Evolutionary conservation across 768 basidiomycete genomes (phyloP).

Genomic region (Termitomyces sp.): DNA sequence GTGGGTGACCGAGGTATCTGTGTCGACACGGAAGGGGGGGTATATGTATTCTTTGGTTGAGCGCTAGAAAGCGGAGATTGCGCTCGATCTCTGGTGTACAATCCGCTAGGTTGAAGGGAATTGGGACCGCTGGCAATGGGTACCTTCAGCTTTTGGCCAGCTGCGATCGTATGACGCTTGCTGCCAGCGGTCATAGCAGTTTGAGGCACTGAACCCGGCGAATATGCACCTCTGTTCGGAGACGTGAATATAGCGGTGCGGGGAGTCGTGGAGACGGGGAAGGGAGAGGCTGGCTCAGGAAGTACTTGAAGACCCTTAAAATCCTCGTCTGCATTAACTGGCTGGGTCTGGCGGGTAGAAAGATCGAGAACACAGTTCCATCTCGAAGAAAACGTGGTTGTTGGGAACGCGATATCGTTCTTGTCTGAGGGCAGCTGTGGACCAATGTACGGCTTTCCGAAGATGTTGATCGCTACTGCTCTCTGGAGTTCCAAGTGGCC

Average conservation of each 20-base stretch:
- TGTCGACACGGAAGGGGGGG: slow-evolving; percentile 27
- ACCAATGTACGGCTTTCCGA: slow-evolving; percentile 62
- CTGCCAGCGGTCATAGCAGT: slow-evolving; percentile 48
- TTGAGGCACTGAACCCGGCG: slow-evolving; percentile 23
- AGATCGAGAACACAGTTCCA: slow-evolving; percentile 93
- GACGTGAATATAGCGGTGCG: slow-evolving; percentile 17
- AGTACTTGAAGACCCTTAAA: slow-evolving; percentile 40
- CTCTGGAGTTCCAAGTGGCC: slow-evolving; percentile 55
- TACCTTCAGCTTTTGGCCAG: slow-evolving; percentile 23
- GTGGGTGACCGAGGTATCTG: slow-evolving; percentile 48
- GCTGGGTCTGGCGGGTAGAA: slow-evolving; percentile 31
- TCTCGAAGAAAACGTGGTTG: slow-evolving; percentile 71
- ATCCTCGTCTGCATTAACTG: slow-evolving; percentile 30
- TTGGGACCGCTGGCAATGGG: slow-evolving; percentile 17
- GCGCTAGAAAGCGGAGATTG: slow-evolving; percentile 20
- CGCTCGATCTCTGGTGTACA: slow-evolving; percentile 18
- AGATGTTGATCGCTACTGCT: slow-evolving; percentile 76
- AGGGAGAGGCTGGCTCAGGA: slow-evolving; percentile 79
- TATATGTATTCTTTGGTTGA: slow-evolving; percentile 28
- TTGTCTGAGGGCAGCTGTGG: slow-evolving; percentile 19
- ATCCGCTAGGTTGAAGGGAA: slow-evolving; percentile 15
- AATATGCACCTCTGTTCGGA: slow-evolving; percentile 11
- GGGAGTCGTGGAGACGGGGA: slow-evolving; percentile 44
- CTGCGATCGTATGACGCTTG: slow-evolving; percentile 52
- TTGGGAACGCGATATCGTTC: slow-evolving; percentile 47